phyloP scores from a whole-genome alignment of 306 rosid species.

The Sphenostylis stenocarpa region DNA sequence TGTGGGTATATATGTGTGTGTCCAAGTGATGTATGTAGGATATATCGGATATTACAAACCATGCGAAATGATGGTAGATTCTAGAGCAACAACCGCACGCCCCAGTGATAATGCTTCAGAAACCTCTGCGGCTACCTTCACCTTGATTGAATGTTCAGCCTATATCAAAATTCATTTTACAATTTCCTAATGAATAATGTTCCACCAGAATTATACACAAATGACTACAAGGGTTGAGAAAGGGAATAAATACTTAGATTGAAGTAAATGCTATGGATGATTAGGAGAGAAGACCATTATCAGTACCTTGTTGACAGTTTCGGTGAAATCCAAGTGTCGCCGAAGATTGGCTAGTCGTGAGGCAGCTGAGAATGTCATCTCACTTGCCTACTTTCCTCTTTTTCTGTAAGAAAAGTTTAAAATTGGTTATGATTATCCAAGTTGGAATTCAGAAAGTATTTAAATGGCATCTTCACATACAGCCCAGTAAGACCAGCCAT shows the following conservation, averaged over 20 bases:
- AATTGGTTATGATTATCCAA: too few relatives aligned
- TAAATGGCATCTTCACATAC: too few relatives aligned
- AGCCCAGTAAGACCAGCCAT: too few relatives aligned
- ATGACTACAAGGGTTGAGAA: constrained; percentile 13
- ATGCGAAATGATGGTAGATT: constrained; percentile 91
- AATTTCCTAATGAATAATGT: not conserved
- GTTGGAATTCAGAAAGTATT: too few relatives aligned
- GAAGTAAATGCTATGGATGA: not conserved
- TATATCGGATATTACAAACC: constrained; percentile 32
- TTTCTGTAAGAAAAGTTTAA: too few relatives aligned
- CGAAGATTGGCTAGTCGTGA: constrained; percentile 57
- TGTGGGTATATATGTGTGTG: not conserved
- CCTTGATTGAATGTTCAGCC: constrained; percentile 42
- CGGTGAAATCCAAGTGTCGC: constrained; percentile 48
- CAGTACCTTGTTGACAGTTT: constrained; percentile 34
- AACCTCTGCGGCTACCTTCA: constrained; percentile 67
- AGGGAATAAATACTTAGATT: not conserved
- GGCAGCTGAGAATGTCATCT: constrained; percentile 52
- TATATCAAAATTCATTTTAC: constrained; percentile 4
- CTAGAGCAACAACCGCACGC: constrained; percentile 81
- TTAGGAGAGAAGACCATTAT: not conserved
- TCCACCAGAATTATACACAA: not conserved
- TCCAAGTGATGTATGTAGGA: too few relatives aligned
- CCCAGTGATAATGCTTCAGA: constrained; percentile 74
- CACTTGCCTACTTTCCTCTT: not conserved